Evolutionary conservation across 805 yeast species (phyloP), one percentile per base, ranked within the genome.

Genomic region (Lipomyces sp.): DNA sequence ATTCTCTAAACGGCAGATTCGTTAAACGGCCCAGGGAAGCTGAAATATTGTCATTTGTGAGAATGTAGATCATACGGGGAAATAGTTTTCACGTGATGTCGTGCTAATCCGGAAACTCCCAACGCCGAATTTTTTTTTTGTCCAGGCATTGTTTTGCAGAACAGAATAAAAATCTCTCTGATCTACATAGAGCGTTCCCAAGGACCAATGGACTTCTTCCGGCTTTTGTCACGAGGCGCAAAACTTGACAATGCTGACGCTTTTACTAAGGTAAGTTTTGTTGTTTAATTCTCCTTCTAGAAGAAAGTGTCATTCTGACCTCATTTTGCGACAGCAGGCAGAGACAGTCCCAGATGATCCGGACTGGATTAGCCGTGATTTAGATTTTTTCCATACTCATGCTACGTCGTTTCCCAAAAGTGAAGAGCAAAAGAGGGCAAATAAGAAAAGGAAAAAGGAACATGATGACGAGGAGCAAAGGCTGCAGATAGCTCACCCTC

Each of bases 171-270:
- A n/a, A n/a, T n/a, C n/a, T n/a, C n/a, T n/a, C n/a, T n/a, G n/a
- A n/a, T n/a, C n/a, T n/a, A n/a, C n/a, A n/a, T n/a, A n/a, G n/a
- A n/a, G n/a, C n/a, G n/a, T n/a, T n/a, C n/a, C n/a, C n/a, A n/a
- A n/a, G n/a, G n/a, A n/a, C n/a, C n/a, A n/a, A 89, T 89, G 96
- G 98, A 91, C 71, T 84, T 91, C 53, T 93, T 91, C 67, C 75
- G 86, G 62, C 82, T 93, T 2, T 75, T 91, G 33, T 74, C 89
- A 0, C 74, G 97, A 63, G 98, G 98, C 21, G 95, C 97, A 0
- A 76, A 82, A 11, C 71, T 91, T 45, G 82, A 81, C 64, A 80
- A 81, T 22, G 39, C 47, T 2, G 48, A 39, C 4, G 43, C 39
- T 11, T 51, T 54, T 33, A 32, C 26, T 19, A 32, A 36, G 22